Evolutionary conservation across 768 basidiomycete species (phyloP), one percentile per base, ranked within the genome.

Genomic region (Stropharia rugosoannulata): DNA sequence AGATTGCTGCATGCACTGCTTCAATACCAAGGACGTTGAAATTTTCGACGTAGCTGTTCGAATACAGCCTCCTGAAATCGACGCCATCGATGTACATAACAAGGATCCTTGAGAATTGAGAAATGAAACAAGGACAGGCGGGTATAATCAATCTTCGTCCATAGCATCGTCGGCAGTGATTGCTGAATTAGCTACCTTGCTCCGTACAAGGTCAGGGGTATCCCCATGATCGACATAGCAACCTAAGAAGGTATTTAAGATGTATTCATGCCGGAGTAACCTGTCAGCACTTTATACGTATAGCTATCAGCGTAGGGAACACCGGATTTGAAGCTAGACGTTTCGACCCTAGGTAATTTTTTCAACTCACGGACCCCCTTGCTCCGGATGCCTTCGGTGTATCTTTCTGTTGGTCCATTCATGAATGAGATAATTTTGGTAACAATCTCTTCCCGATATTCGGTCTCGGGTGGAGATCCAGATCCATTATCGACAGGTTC

Each of bases 41-140:
- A 48, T 98, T 81, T 73, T 98, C 97, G 46, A 91, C 87, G 72
- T 94, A 96, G 70, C 89, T 96, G 82, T 99, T 99, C 19, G 97
- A 98, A 65, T 93, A 94, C 1, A 95, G 98, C 58, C 96, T 83
- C 54, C 79, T 81, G 69, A 91, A 89, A 75, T 99, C 96, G 61
- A 98, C 95, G 29, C 95, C 95, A 4, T 97, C 93, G 60, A 97
- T 85, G 63, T 87, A 90, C 84, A 99, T 90, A 38, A 98, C 96
- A n/a, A n/a, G 29, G 6, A 32, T 32, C 9, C 5, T 10, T 10
- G 9, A 32, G 29, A 32, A 1, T 7, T 7, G 9, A 32, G 29
- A 7, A 32, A 32, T 22, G 22, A 1, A 22, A 22, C 22, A 32
- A 32, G 2, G 29, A 32, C 29, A 32, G 9, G 9, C 29, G 9